Conservation (phyloP, 164 flowering plant genomes). For the Tinospora cordifolia region DNA sequence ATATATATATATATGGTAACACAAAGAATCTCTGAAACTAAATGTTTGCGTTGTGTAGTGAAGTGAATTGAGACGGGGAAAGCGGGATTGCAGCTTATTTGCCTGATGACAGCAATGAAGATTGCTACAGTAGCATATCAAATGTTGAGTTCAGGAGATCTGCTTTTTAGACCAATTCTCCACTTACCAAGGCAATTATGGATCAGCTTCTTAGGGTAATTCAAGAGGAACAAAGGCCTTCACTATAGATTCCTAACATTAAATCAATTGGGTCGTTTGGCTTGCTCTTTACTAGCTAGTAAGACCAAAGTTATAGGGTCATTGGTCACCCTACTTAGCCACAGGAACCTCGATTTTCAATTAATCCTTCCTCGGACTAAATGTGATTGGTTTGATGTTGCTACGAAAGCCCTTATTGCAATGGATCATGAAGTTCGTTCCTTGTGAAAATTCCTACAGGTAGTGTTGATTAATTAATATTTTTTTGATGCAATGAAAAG, state of each 20-base stretch:
- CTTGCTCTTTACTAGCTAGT: slow-evolving; percentile 66
- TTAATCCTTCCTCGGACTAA: too few relatives aligned
- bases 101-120: slow-evolving; percentile 66
- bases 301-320: slow-evolving; percentile 57
- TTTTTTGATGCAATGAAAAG: too few relatives aligned
- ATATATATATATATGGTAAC: too few relatives aligned
- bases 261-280: slow-evolving; percentile 65
- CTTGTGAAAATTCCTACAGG: slow-evolving; percentile 46
- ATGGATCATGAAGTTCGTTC: slow-evolving; percentile 58
- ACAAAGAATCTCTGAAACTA: slow-evolving; percentile 71
- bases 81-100: slow-evolving; percentile 60
- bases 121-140: slow-evolving; percentile 54
- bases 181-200: slow-evolving; percentile 63
- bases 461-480: too few relatives aligned
- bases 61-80: slow-evolving; percentile 55
- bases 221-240: slow-evolving; percentile 24
- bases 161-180: slow-evolving; percentile 68
- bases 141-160: slow-evolving; percentile 57
- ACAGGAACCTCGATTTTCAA: slow-evolving; percentile 32
- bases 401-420: slow-evolving; percentile 62
- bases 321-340: slow-evolving; percentile 44
- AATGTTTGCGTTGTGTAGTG: slow-evolving; percentile 65
- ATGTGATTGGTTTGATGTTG: slow-evolving; percentile 29
- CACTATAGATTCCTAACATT: slow-evolving; percentile 49
- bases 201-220: slow-evolving; percentile 63